Evolutionary conservation across 2,329 filamentous ascomycete genomes (phyloP), one percentile per base, ranked within the genome.

Genomic region (Trichoderma cornu-damae): DNA sequence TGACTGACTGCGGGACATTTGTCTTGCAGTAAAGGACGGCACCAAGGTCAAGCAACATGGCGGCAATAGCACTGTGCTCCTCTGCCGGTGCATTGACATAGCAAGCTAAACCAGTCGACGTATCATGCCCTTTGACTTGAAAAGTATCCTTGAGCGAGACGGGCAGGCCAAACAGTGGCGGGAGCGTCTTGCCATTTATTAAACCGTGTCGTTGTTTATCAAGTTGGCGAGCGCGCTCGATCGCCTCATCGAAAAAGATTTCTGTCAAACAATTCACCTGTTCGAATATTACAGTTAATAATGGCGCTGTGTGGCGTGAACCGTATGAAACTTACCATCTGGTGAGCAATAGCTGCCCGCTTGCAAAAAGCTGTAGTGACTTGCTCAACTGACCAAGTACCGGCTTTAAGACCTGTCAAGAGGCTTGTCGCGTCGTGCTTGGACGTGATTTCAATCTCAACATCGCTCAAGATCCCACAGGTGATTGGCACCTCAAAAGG

Each of bases 381-480:
- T 34, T 32, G 16, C 28, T 32, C 28, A 34, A 35, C 44, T 48
- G 72, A 67, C 1, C 73, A 70, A 7, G 67, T 73, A 44, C 16
- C 64, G 66, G 2, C 70, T 67, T 1, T 55, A 7, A 3, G 60
- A 53, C 20, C 78, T 70, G 11, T 70, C 68, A 2, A 56, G 52
- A 5, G 76, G 61, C 4, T 78, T 64, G 1, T 67, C 68, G 68
- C 64, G 1, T 75, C 67, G 60, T 77, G 79, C 0, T 73, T 64
- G 61, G 84, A 80, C 0, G 82, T 85, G 48, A 85, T 82, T 0
- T 70, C 66, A 18, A 84, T 65, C 60, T 86, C 81, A 4, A 73
- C 65, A 0, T 67, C n/a, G 1, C 67, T 76, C 22, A 85, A 34
- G 9, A 48, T 32, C 1, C 44, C 8, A 83, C 35, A 44, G 14